Evolutionary conservation across 257 asterid species (phyloP), one percentile per base, ranked within the genome.

Genomic region (Cinchona pubescens): DNA sequence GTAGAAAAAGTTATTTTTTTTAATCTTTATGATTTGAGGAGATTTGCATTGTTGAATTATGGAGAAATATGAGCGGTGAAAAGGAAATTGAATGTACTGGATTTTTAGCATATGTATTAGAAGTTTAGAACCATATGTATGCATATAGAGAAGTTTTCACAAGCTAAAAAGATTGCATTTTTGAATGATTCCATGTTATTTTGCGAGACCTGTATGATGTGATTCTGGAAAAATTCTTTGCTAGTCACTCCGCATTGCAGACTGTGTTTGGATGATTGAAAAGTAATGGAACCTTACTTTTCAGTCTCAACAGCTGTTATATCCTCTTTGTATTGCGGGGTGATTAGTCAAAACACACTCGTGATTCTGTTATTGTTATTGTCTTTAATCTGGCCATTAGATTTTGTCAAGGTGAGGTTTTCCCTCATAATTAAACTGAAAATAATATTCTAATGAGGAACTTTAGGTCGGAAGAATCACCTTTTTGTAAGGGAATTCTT

Each of bases 351-450:
- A n/a, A n/a, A n/a, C n/a, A n/a, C n/a, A n/a, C n/a, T n/a, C n/a
- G 42, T 12, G n/a, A 12, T 62, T 67, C 55, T 42, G 30, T 45
- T 45, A 60, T 72, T 61, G 30, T 42, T 32, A 8, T 25, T 19
- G 49, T 67, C 46, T 37, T 38, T 67, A 55, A 53, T 68, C 46
- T 75, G 69, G 74, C 60, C 10, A 40, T 58, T 43, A 23, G 29
- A 40, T 29, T 67, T 42, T 19, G n/a, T 62, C 32, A 18, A 11
- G 67, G 32, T 61, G 56, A 30, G 77, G 10, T 19, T 12, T 30
- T 18, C 4, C 40, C 25, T n/a, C 32, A 7, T 51, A 32, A 14
- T 32, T 6, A 5, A 8, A 40, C 11, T 59, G 14, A 37, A 55
- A 55, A 37, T 8, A 65, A 70, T 4, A 37, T 1, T 1, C 3